These are phyloP conservation scores for Penicillium arizonense DNA, from an alignment of 495 filamentous ascomycete species.

Conservation along the genomic window DNA sequence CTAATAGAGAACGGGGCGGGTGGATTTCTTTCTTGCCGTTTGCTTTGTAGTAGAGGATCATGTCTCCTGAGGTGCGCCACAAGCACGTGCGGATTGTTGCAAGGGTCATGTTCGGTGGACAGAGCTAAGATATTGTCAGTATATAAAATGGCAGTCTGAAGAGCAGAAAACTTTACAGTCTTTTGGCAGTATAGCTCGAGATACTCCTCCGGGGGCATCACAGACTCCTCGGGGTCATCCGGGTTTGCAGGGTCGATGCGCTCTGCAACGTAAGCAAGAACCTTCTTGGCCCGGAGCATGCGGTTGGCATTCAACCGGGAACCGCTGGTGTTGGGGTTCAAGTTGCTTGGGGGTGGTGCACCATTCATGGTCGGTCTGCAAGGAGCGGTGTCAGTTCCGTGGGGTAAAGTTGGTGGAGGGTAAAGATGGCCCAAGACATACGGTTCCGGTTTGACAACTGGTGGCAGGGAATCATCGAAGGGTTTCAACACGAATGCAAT, in stretches of 20 bases:
- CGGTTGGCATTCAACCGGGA: conserved; percentile 92
- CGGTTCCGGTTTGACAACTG: conserved; percentile 61
- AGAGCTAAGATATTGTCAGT: conserved; percentile 41
- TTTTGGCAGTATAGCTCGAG: conserved; percentile 92
- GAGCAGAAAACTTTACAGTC: conserved; percentile 58
- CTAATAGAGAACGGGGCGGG: conserved; percentile 19
- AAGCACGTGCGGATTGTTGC: conserved; percentile 86
- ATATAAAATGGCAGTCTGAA: neutral
- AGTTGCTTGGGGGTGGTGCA: conserved; percentile 10
- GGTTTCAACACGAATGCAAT: conserved; percentile 89
- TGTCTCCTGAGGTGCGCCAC: conserved; percentile 90
- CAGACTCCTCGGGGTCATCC: conserved; percentile 53
- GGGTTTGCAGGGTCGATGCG: conserved; percentile 68
- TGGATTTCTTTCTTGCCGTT: conserved; percentile 69
- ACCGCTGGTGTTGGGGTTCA: conserved; percentile 50
- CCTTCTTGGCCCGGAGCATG: conserved; percentile 94
- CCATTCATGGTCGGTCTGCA: conserved; percentile 23
- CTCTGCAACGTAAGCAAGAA: conserved; percentile 89
- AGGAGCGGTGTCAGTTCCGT: conserved; percentile 10
- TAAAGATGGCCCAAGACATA: conserved; percentile 20
- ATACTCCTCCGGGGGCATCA: conserved; percentile 83
- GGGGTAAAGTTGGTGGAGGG: neutral
- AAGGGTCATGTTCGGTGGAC: conserved; percentile 78
- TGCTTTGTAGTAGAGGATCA: conserved; percentile 84
- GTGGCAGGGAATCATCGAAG: conserved; percentile 72